Percentiles rank a stretch among this genome's conserved stretches.
phyloP scores from a whole-genome alignment of 805 yeast species.

The Starmerella potacharoeniae region DNA sequence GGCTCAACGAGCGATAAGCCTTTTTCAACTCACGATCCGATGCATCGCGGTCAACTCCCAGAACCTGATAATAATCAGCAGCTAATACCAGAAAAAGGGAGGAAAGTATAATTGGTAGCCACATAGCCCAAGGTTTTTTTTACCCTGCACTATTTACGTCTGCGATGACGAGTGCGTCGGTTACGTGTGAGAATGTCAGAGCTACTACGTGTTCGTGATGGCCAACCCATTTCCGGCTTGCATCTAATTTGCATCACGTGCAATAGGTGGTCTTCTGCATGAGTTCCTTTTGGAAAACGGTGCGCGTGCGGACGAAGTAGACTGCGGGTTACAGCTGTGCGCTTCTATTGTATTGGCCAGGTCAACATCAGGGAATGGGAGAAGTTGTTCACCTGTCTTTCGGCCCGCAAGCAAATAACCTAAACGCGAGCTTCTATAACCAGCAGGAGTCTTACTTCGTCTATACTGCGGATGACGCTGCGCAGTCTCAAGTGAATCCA shows the following conservation, averaged over 20 bases:
- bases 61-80: conserved; percentile 39
- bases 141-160: neutral
- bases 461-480: conserved; percentile 30
- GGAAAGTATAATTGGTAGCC: conserved; percentile 3
- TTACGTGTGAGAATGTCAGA: neutral
- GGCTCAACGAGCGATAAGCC: conserved; percentile 71
- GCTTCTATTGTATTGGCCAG: too few relatives aligned
- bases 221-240: neutral
- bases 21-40: conserved; percentile 70
- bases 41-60: conserved; percentile 62
- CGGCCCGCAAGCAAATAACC: conserved; percentile 63
- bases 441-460: conserved; percentile 59
- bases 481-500: conserved; percentile 33
- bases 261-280: neutral
- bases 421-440: conserved; percentile 73
- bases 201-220: neutral
- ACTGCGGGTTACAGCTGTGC: neutral
- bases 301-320: neutral
- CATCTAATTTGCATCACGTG: neutral
- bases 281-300: too few relatives aligned
- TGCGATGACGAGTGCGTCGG: neutral
- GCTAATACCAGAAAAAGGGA: conserved; percentile 25
- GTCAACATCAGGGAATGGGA: conserved; percentile 37
- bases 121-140: neutral
- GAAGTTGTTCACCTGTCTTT: conserved; percentile 64